Percentiles rank a stretch among this genome's conserved stretches.
phyloP scores from a whole-genome alignment of 2,329 filamentous ascomycete species.

The Aspergillus neoniger region DNA sequence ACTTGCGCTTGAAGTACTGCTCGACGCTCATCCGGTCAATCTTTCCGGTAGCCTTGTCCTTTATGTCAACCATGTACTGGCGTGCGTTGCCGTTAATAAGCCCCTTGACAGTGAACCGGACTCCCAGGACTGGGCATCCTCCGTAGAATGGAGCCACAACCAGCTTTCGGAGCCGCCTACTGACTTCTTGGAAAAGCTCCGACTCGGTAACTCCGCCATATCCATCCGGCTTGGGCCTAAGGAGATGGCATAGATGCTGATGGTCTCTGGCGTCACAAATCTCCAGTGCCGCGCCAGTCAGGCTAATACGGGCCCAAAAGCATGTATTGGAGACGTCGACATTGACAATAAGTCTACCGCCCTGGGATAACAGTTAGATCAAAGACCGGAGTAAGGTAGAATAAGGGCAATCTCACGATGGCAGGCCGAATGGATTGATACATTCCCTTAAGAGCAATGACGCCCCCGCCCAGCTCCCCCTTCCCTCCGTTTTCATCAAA shows the following conservation, averaged over 20 bases:
- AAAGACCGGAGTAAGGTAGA: constrained; percentile 6
- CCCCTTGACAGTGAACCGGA: constrained; percentile 54
- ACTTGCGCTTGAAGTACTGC: constrained; percentile 57
- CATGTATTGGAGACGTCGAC: constrained; percentile 89
- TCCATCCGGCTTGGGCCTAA: constrained; percentile 26
- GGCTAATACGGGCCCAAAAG: constrained; percentile 67
- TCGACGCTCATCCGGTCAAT: constrained; percentile 59
- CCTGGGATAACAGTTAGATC: constrained; percentile 41
- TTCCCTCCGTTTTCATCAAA: constrained; percentile 61
- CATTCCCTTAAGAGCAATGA: constrained; percentile 84
- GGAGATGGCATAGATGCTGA: constrained; percentile 30
- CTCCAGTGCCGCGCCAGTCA: constrained; percentile 39
- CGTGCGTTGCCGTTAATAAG: constrained; percentile 48
- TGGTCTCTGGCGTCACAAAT: constrained; percentile 35
- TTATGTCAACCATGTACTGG: constrained; percentile 46
- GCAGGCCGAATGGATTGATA: constrained; percentile 83
- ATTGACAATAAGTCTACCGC: constrained; percentile 74
- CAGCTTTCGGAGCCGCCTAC: constrained; percentile 38
- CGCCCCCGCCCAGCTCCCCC: constrained; percentile 60
- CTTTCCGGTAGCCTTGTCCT: constrained; percentile 42
- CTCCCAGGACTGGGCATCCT: constrained; percentile 36
- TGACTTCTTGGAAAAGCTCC: constrained; percentile 28
- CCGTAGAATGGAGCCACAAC: constrained; percentile 41
- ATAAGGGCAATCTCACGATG: constrained; percentile 48
- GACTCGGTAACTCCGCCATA: constrained; percentile 29